Base-by-base conservation (phyloP, 2,329 filamentous ascomycete genomes). In the Xylaria sp. region DNA sequence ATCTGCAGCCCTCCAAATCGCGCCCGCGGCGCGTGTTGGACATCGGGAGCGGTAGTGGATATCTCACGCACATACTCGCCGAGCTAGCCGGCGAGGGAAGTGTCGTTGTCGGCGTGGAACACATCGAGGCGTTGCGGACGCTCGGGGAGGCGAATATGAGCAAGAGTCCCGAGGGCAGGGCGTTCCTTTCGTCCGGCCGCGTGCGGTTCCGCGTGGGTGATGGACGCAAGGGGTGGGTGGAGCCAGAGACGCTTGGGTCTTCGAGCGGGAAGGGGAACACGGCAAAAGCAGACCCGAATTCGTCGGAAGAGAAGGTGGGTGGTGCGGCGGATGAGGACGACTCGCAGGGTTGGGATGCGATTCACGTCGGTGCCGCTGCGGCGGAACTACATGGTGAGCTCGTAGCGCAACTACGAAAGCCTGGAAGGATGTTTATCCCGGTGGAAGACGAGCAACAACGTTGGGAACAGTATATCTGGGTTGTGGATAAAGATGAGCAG, bases 301-400 rank as follows among this genome's bases (percentile, higher is more conserved):
- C 51, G 71, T 77, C 1, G 75, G 81, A 65, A 81, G 75, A 38
- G 75, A 87, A 80, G 53, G 84, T 83, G 6, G 84, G 84, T 64
- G 81, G 83, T 13, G 84, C 44, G 13, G 70, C 70, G 31, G 70
- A 70, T 31, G 68, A 70, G 63, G 58, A 54, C 20, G 70, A 72
- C 4, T 63, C 65, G 26, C 70, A 81, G 69, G 86, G 89, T 0
- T 99, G 95, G 85, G 93, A 98, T 84, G 94, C 92, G 2, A 98
- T 99, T 68, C 96, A 98, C 78, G 96, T 98, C 2, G 96, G 96
- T 0, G 96, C 96, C 0, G 92, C 93, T 7, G 95, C 95, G 0
- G 86, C 82, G 28, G 87, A 89, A 76, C 81, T 97, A 63, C 94
- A 97, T 78, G 77, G 87, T 20, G 86, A 88, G 67, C 81, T 98